phyloP scores from a whole-genome alignment of 768 basidiomycete genomes.

The Mycena epipterygia region DNA sequence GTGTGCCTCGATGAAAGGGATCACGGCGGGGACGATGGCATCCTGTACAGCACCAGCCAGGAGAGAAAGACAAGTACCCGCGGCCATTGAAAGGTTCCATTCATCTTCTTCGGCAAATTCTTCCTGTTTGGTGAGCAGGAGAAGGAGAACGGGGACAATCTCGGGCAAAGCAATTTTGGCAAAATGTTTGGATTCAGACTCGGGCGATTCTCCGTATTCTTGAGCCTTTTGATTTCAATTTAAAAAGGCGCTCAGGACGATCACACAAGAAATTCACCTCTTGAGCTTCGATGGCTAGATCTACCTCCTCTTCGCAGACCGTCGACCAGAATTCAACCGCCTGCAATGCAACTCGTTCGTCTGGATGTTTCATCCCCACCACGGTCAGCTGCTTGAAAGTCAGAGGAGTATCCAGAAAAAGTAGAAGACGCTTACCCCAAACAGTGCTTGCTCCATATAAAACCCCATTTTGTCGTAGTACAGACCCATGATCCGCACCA shows the following conservation, averaged over 20 bases:
- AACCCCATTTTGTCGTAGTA: constrained; percentile 99
- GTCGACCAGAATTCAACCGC: constrained; percentile 99
- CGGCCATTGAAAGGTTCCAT: constrained; percentile 99
- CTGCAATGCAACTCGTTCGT: constrained; percentile 93
- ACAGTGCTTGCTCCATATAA: constrained; percentile 99
- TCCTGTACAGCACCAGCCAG: constrained; percentile 94
- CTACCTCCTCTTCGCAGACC: constrained; percentile 97
- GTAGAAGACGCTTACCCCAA: constrained; percentile 77
- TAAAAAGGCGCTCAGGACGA: not conserved
- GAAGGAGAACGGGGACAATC: constrained; percentile 92
- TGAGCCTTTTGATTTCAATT: constrained; percentile 70
- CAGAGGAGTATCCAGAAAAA: constrained; percentile 21
- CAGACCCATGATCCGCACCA: constrained; percentile 96
- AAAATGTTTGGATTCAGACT: constrained; percentile 89
- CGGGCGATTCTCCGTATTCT: constrained; percentile 90
- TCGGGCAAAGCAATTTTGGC: constrained; percentile 96
- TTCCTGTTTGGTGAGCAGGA: constrained; percentile 91
- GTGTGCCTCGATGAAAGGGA: constrained; percentile 98
- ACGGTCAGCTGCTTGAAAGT: constrained; percentile 81
- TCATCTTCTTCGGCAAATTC: constrained; percentile 99
- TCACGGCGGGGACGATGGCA: constrained; percentile 90
- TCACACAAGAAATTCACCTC: constrained; percentile 69
- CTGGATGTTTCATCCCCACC: constrained; percentile 95
- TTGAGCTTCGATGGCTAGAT: constrained; percentile 90
- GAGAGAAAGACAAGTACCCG: constrained; percentile 89